Evolutionary conservation across 352 stramenopile genomes (phyloP).

Genomic region (Globisporangium echinulatum): DNA sequence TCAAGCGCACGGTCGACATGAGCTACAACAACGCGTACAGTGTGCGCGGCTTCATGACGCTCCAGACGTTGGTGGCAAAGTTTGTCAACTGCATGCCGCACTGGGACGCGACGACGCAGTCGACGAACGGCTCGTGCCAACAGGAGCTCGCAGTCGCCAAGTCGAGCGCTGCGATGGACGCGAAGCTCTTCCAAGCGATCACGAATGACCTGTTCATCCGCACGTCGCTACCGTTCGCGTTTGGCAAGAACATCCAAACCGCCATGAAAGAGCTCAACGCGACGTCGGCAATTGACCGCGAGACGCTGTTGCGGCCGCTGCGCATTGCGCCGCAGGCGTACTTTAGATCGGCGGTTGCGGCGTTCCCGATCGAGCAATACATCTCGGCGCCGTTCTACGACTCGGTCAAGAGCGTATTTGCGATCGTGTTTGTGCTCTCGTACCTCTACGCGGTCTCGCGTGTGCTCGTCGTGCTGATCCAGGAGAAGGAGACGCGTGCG

Average conservation of each 20-base stretch:
- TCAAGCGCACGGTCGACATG: constrained; percentile 36
- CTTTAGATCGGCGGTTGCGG: constrained; percentile 23
- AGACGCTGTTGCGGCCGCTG: constrained; percentile 31
- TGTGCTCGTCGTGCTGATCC: constrained; percentile 77
- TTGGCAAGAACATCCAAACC: background rate
- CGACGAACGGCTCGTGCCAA: constrained; percentile 35
- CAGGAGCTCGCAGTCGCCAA: constrained; percentile 29
- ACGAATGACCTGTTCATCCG: constrained; percentile 32
- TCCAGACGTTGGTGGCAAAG: constrained; percentile 53
- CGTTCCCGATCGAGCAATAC: constrained; percentile 45
- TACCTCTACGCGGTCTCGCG: constrained; percentile 64
- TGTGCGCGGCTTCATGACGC: constrained; percentile 47
- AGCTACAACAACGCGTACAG: constrained; percentile 35
- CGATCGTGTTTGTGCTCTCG: constrained; percentile 85
- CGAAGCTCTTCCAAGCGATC: constrained; percentile 15
- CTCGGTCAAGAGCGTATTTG: constrained; percentile 49
- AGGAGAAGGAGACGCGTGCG: constrained; percentile 67
- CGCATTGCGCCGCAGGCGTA: constrained; percentile 40
- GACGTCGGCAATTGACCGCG: constrained; percentile 17
- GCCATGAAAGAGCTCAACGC: constrained; percentile 10
- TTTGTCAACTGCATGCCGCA: constrained; percentile 53
- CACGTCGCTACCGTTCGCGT: constrained; percentile 10
- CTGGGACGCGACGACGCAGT: constrained; percentile 29
- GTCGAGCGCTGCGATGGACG: constrained; percentile 13
- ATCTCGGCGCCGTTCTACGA: constrained; percentile 62